phyloP scores from a whole-genome alignment of 257 asterid species.

The Plantago major region DNA sequence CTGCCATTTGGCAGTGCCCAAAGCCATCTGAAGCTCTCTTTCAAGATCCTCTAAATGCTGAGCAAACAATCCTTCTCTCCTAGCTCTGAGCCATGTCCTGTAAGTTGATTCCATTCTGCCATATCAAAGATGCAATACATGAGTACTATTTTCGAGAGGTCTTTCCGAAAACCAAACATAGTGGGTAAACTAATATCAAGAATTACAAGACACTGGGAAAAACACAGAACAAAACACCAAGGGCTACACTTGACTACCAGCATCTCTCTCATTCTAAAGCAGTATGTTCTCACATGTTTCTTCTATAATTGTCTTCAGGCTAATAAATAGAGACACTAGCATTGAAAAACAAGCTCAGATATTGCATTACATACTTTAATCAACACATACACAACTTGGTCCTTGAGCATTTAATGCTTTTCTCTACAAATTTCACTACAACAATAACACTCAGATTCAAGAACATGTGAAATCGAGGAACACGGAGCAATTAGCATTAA shows the following conservation, averaged over 20 bases:
- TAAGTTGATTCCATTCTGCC: constrained; percentile 90
- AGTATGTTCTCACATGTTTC: too few relatives aligned
- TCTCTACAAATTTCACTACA: too few relatives aligned
- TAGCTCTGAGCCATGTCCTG: constrained; percentile 66
- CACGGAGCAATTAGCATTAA: too few relatives aligned
- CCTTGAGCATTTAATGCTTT: too few relatives aligned
- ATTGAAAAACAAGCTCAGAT: constrained; percentile 18
- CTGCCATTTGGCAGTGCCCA: constrained; percentile 98
- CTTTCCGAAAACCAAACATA: constrained; percentile 3
- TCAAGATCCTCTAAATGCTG: constrained; percentile 51
- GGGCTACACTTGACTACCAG: too few relatives aligned
- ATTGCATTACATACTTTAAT: not conserved
- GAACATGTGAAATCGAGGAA: too few relatives aligned
- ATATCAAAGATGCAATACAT: constrained; percentile 12
- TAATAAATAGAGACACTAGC: not conserved
- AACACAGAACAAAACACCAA: too few relatives aligned
- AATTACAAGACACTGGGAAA: too few relatives aligned
- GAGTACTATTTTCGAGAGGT: not conserved
- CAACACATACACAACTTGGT: not conserved
- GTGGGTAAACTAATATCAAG: too few relatives aligned
- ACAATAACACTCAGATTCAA: too few relatives aligned
- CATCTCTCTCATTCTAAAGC: too few relatives aligned
- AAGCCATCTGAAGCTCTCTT: constrained; percentile 82
- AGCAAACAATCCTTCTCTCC: constrained; percentile 49
- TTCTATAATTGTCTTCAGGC: too few relatives aligned